Base-by-base conservation (phyloP, 345 rosid genomes). In the Eucalyptus marginata region DNA sequence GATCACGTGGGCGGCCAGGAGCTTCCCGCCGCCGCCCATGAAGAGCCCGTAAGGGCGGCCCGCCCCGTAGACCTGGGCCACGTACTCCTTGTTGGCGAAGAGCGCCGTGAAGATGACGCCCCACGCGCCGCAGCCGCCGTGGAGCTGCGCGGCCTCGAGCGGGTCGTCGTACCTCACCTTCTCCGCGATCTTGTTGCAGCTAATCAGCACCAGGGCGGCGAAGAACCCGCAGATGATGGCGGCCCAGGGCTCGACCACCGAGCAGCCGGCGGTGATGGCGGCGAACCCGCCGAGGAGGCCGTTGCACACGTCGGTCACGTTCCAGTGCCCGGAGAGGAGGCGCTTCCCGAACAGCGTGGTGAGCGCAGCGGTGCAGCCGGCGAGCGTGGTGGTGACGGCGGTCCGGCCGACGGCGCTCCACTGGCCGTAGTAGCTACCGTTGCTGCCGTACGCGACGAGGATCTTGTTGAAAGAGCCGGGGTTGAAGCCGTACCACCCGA, bases 121-220 rank as follows among this genome's bases (percentile, higher is more conserved):
- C 99, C 99, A 97, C 1, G 95, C 93, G 4, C 99, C 99, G 18
- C 99, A 97, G 6, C 99, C 99, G 27, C 99, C 99, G 33, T 97
- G 99, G 24, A 97, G 90, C 90, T 97, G 99, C 0, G 99, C 97
- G 0, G 99, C 99, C 87, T 96, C 98, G 0, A 97, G 89, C 0
- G 99, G 99, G 87, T 97, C 99, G 52, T 97, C 99, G 58, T 76
- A 95, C 52, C 90, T 90, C 1, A 94, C 5, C 15, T 80, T 91
- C 92, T 96, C 98, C 0, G 99, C 99, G 25, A 97, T 88, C 36
- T 89, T 95, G 94, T 97, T 96, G 93, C 95, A 95, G 8, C 96
- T 95, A 10, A 96, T 95, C 85, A 97, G 91, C 5, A 97, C 99
- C 4, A 91, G 50, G 16, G 99, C 95, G 1, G 99, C 96, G 2